Conservation (phyloP, 1,284 basidiomycete species). For the Fomitiporia mediterranea region DNA sequence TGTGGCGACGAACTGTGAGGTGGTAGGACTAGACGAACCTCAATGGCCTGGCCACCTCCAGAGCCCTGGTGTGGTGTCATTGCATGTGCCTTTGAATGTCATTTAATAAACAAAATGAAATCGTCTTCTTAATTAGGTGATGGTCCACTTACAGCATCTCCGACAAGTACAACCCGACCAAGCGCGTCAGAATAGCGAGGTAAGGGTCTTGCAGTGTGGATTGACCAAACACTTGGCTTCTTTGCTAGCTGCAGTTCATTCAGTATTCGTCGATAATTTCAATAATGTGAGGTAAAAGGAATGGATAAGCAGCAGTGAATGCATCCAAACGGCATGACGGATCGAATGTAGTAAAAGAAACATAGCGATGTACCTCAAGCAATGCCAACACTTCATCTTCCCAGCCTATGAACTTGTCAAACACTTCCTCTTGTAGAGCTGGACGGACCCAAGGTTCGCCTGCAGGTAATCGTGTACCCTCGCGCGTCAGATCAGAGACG, state of each 20-base stretch:
- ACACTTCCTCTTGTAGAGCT: slow-evolving; percentile 23
- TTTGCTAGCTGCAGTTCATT: slow-evolving; percentile 9
- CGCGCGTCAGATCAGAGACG: slow-evolving; percentile 20
- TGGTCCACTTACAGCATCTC: slow-evolving; percentile 41
- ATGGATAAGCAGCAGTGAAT: background rate
- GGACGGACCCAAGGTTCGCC: slow-evolving; percentile 25
- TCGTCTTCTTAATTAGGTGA: no score
- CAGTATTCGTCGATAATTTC: no score
- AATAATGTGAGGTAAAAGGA: slow-evolving; percentile 18
- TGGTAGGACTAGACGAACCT: slow-evolving; percentile 32
- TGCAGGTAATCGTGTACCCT: slow-evolving; percentile 21
- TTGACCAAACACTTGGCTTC: slow-evolving; percentile 39
- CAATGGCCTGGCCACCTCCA: slow-evolving; percentile 53
- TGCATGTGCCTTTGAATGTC: slow-evolving; percentile 40
- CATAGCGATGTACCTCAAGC: slow-evolving; percentile 18
- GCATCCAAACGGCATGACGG: no score
- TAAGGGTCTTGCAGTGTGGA: slow-evolving; percentile 41
- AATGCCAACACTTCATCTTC: slow-evolving; percentile 26
- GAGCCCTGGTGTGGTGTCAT: slow-evolving; percentile 53
- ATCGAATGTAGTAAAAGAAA: no score
- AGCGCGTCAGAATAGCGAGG: slow-evolving; percentile 31
- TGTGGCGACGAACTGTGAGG: background rate
- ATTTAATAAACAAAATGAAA: background rate
- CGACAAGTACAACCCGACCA: slow-evolving; percentile 42
- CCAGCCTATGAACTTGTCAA: slow-evolving; percentile 25